Conservation (phyloP, 352 stramenopile species). For the Thalassiosira exigua region DNA sequence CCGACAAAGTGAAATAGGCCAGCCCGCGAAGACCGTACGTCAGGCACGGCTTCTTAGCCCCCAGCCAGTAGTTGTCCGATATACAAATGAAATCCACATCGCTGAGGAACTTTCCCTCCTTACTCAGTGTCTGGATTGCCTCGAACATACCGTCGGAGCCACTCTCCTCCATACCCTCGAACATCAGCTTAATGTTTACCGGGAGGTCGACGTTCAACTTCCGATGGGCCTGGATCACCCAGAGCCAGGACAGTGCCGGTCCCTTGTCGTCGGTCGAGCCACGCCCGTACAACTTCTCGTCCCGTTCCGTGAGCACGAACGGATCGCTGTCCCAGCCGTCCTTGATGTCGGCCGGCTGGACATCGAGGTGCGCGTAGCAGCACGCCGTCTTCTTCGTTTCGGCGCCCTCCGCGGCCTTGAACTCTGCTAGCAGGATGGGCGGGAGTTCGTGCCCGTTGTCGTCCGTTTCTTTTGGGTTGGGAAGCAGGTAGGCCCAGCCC, state of each 20-base stretch:
- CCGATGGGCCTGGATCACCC: slow-evolving; percentile 78
- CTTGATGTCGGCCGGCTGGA: slow-evolving; percentile 79
- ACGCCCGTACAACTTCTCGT: slow-evolving; percentile 84
- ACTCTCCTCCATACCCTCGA: slow-evolving; percentile 84
- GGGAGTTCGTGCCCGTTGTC: slow-evolving; percentile 63
- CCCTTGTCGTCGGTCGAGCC: slow-evolving; percentile 86
- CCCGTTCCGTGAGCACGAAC: slow-evolving; percentile 81
- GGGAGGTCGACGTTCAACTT: slow-evolving; percentile 70
- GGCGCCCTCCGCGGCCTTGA: slow-evolving; percentile 41
- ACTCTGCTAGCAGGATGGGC: slow-evolving; percentile 76
- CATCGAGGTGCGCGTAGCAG: slow-evolving; percentile 85
- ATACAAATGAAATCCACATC: slow-evolving; percentile 80
- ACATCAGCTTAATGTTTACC: slow-evolving; percentile 84
- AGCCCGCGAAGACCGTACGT: slow-evolving; percentile 85
- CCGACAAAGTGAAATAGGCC: slow-evolving; percentile 77
- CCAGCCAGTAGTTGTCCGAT: slow-evolving; percentile 82
- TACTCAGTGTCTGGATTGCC: slow-evolving; percentile 68
- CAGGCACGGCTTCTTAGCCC: slow-evolving; percentile 81
- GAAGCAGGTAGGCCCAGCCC: slow-evolving; percentile 51
- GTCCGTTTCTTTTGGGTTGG: slow-evolving; percentile 62
- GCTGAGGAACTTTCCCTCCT: slow-evolving; percentile 71
- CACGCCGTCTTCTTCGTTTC: slow-evolving; percentile 71
- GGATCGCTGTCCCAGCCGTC: slow-evolving; percentile 86
- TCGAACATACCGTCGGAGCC: slow-evolving; percentile 81
- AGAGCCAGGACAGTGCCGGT: slow-evolving; percentile 81